Evolutionary conservation across 768 basidiomycete species (phyloP).

Genomic region (Pleurotus giganteus): DNA sequence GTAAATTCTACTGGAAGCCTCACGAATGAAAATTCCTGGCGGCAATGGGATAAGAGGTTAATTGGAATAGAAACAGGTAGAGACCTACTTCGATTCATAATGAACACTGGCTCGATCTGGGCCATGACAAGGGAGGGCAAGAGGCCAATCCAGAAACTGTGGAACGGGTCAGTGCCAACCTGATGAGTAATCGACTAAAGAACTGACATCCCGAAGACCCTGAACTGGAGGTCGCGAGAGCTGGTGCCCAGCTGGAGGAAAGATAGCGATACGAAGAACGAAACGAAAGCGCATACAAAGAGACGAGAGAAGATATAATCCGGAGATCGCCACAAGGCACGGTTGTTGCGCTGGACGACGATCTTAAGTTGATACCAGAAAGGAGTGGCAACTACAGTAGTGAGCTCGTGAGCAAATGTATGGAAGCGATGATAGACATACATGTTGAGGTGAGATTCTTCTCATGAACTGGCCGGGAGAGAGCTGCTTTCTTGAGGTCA

Average conservation of each 20-base stretch:
- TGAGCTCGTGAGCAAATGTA: too few species aligned
- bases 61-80: neutral
- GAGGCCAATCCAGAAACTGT: conserved; percentile 64
- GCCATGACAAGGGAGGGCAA: conserved; percentile 76
- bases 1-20: conserved; percentile 84
- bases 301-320: conserved; percentile 84
- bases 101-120: conserved; percentile 83
- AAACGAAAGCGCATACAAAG: conserved; percentile 71
- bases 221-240: conserved; percentile 70
- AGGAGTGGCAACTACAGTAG: conserved; percentile 73
- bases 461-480: conserved; percentile 38
- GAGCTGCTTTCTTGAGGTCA: conserved; percentile 44
- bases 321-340: conserved; percentile 78
- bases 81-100: conserved; percentile 55
- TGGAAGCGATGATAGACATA: conserved; percentile 33
- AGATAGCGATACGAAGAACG: conserved; percentile 71
- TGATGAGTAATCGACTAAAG: neutral
- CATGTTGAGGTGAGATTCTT: conserved; percentile 42
- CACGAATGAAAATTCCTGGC: conserved; percentile 38
- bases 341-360: conserved; percentile 65
- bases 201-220: conserved; percentile 74
- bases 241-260: conserved; percentile 74
- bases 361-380: conserved; percentile 71
- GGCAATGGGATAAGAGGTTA: neutral
- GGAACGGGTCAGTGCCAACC: neutral